Percentiles rank a stretch among this genome's conserved stretches.
Conservation (phyloP, 805 yeast genomes). For the Saccharomyces kudriavzevii region DNA sequence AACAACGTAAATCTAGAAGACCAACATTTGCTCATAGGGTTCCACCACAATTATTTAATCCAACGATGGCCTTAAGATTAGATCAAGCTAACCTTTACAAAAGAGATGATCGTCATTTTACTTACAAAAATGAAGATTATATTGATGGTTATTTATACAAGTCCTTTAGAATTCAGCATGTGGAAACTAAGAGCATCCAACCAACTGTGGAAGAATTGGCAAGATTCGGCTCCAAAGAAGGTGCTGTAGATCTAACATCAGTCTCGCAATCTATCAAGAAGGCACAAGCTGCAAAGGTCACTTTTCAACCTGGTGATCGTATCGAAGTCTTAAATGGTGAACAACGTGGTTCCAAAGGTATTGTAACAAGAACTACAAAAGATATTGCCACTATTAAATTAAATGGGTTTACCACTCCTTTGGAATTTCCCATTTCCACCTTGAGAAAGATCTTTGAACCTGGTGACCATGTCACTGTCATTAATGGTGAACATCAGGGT, state of each 20-base stretch:
- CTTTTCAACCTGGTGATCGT: constrained; percentile 87
- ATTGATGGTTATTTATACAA: constrained; percentile 81
- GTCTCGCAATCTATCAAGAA: constrained; percentile 80
- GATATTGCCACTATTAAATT: constrained; percentile 48
- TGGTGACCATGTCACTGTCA: constrained; percentile 93
- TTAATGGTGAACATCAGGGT: constrained; percentile 84
- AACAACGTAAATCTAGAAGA: constrained; percentile 43
- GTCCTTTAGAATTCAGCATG: constrained; percentile 73
- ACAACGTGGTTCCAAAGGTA: constrained; percentile 82
- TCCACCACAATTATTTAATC: constrained; percentile 77
- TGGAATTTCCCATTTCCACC: constrained; percentile 76
- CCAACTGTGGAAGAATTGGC: constrained; percentile 88
- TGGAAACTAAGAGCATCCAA: constrained; percentile 73
- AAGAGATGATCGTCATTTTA: constrained; percentile 55
- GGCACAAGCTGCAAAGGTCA: constrained; percentile 43
- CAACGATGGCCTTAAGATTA: constrained; percentile 77
- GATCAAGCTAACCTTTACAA: constrained; percentile 69
- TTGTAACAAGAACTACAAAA: constrained; percentile 56
- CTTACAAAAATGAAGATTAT: constrained; percentile 83
- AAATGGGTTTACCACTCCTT: constrained; percentile 44
- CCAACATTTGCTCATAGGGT: constrained; percentile 64
- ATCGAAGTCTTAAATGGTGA: constrained; percentile 91
- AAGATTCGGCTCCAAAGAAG: constrained; percentile 68
- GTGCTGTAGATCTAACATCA: constrained; percentile 79
- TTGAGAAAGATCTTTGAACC: constrained; percentile 77